A percentile compares a stretch with the other conserved stretches of the same genome.
These are phyloP conservation scores for Solanum sitiens DNA, from an alignment of 257 asterid genomes.

Conservation along the genomic window DNA sequence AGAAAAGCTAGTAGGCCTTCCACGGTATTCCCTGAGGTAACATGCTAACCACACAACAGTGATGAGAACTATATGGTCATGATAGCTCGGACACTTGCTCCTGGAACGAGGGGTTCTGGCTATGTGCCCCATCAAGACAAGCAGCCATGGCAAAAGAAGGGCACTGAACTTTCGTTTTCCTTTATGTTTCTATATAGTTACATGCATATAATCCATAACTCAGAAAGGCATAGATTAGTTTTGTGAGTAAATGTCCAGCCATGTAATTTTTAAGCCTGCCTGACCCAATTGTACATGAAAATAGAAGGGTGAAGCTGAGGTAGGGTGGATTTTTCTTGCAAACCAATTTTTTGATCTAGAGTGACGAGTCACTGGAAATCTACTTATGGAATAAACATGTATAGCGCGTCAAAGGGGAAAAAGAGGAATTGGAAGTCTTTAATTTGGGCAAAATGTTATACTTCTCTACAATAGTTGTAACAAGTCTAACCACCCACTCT, in stretches of 20 bases:
- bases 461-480: not conserved
- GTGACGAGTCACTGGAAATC: not conserved
- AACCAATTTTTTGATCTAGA: conserved; percentile 2
- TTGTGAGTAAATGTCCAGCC: conserved; percentile 9
- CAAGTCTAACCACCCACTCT: not conserved
- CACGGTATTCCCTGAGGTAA: not conserved
- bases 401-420: not conserved
- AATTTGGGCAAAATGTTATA: not conserved
- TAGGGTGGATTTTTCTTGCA: conserved; percentile 7
- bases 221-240: conserved; percentile 14
- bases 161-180: not conserved
- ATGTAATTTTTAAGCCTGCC: conserved; percentile 10
- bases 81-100: not conserved
- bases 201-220: conserved; percentile 8
- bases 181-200: conserved; percentile 13
- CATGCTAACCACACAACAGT: not conserved
- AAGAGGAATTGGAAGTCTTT: not conserved
- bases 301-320: conserved; percentile 22
- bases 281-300: conserved; percentile 24
- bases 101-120: not conserved
- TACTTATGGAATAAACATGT: not conserved
- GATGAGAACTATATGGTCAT: not conserved
- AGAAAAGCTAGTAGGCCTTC: not conserved
- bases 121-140: not conserved
- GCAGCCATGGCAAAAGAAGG: not conserved